These are phyloP conservation scores for Cryomyces antarcticus DNA, from an alignment of 495 filamentous ascomycete genomes.

Conservation along the genomic window DNA sequence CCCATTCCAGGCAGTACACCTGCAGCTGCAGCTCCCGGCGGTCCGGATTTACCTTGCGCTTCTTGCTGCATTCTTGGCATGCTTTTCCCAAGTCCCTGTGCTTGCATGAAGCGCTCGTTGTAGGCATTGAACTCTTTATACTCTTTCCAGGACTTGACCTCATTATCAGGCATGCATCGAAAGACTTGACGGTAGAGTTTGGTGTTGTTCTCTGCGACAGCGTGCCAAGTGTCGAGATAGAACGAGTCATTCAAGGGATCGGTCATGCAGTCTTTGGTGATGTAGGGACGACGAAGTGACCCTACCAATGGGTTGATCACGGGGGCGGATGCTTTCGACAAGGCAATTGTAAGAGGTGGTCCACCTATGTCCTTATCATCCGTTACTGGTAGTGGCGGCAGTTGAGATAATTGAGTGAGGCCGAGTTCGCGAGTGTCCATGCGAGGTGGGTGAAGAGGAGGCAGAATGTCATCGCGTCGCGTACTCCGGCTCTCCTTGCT, in stretches of 20 bases:
- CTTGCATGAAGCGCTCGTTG: constrained; percentile 54
- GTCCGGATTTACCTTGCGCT: constrained; percentile 10
- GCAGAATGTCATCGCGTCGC: constrained; percentile 12
- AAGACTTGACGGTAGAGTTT: constrained; percentile 84
- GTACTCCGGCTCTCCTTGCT: neutral
- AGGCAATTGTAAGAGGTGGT: constrained; percentile 28
- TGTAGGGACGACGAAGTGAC: constrained; percentile 42
- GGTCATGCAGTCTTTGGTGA: constrained; percentile 50
- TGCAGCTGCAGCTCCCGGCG: constrained; percentile 8
- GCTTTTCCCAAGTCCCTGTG: constrained; percentile 21
- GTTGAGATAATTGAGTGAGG: constrained; percentile 37
- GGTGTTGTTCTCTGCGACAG: constrained; percentile 86
- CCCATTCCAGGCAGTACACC: neutral
- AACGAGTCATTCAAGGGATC: constrained; percentile 74
- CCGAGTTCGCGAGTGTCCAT: constrained; percentile 34
- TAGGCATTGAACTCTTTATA: constrained; percentile 79
- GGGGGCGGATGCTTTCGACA: constrained; percentile 22
- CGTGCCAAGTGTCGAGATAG: constrained; percentile 70
- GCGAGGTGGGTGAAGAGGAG: constrained; percentile 29
- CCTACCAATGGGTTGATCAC: constrained; percentile 35
- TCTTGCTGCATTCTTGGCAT: constrained; percentile 7
- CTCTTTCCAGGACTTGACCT: constrained; percentile 82
- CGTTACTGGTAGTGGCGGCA: constrained; percentile 40
- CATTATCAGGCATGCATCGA: constrained; percentile 87
- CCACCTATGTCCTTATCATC: constrained; percentile 72